A percentile compares a stretch with the other conserved stretches of the same genome.
Evolutionary conservation across 1,284 basidiomycete genomes (phyloP).

Genomic region (Stereum hirsutum): DNA sequence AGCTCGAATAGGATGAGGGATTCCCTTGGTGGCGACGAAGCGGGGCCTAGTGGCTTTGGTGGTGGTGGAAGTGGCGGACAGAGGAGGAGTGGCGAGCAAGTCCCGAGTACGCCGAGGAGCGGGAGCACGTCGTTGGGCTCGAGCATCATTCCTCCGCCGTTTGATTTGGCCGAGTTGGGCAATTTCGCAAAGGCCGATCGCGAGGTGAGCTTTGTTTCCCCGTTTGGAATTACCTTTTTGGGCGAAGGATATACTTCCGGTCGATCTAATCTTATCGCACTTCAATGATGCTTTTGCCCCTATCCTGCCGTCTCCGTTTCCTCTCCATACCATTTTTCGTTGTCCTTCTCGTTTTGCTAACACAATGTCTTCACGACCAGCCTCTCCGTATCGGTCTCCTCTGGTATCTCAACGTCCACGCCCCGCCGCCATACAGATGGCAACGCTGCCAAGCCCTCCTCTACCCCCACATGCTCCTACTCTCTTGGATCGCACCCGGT

Average conservation of each 20-base stretch:
- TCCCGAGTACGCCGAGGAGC: slow-evolving; percentile 14
- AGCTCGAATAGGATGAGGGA: slow-evolving; percentile 30
- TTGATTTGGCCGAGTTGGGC: slow-evolving; percentile 36
- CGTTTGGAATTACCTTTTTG: background rate
- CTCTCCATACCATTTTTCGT: slow-evolving; percentile 2
- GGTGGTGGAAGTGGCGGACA: no score
- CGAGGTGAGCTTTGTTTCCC: slow-evolving; percentile 33
- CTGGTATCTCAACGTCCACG: slow-evolving; percentile 88
- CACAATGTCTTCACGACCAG: slow-evolving; percentile 32
- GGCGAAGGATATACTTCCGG: background rate
- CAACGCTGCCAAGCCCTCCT: slow-evolving; percentile 77
- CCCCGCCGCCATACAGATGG: slow-evolving; percentile 71
- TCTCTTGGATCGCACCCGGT: slow-evolving; percentile 75
- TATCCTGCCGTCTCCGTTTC: background rate
- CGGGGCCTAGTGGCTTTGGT: no score
- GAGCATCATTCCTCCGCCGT: slow-evolving; percentile 30
- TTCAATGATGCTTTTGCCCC: slow-evolving; percentile 6
- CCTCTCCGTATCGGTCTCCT: slow-evolving; percentile 74
- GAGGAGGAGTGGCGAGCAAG: background rate
- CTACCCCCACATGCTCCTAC: slow-evolving; percentile 69
- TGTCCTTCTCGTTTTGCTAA: slow-evolving; percentile 7
- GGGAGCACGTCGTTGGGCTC: slow-evolving; percentile 20
- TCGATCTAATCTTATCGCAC: slow-evolving; percentile 10
- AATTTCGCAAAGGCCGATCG: slow-evolving; percentile 26
- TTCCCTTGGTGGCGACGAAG: no score